A percentile compares a stretch with the other conserved stretches of the same genome.
Conservation (phyloP, 306 rosid species). For the Lathyrus sativus region DNA sequence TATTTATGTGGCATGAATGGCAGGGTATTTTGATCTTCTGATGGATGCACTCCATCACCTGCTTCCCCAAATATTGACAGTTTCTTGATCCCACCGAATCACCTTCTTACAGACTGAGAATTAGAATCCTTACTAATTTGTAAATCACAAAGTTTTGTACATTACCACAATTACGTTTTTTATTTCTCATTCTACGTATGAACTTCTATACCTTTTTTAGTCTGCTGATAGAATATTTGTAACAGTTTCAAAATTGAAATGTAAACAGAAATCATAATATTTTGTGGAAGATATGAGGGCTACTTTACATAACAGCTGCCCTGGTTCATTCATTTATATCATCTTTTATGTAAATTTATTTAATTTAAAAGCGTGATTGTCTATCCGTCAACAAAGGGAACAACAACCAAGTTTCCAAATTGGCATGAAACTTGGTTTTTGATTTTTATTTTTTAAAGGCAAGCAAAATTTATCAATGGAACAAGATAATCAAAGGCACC, state of each 20-base stretch:
- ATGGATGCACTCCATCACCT: conserved; percentile 11
- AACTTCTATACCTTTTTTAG: conserved; percentile 16
- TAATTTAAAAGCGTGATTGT: background rate
- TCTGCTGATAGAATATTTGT: conserved; percentile 34
- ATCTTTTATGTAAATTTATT: background rate
- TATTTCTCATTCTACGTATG: background rate
- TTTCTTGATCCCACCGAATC: conserved; percentile 35
- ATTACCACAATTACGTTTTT: conserved; percentile 40
- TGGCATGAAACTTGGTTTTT: conserved; percentile 3
- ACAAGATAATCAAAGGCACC: background rate
- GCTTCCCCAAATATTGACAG: conserved; percentile 28
- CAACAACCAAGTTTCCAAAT: background rate
- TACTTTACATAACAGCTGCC: conserved; percentile 20
- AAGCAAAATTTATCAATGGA: background rate
- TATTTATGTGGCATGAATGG: conserved; percentile 29
- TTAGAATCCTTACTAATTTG: conserved; percentile 43
- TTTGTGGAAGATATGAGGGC: conserved; percentile 1
- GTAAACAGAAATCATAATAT: conserved; percentile 38
- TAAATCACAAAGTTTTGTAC: conserved; percentile 51
- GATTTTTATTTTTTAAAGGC: background rate
- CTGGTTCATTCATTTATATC: conserved; percentile 18
- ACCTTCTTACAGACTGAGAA: conserved; percentile 37
- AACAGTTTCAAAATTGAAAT: conserved; percentile 35
- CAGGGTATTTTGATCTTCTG: conserved; percentile 32
- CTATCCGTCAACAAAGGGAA: background rate